Evolutionary conservation across 2,329 filamentous ascomycete species (phyloP).

Genomic region (Sporothrix brasiliensis): DNA sequence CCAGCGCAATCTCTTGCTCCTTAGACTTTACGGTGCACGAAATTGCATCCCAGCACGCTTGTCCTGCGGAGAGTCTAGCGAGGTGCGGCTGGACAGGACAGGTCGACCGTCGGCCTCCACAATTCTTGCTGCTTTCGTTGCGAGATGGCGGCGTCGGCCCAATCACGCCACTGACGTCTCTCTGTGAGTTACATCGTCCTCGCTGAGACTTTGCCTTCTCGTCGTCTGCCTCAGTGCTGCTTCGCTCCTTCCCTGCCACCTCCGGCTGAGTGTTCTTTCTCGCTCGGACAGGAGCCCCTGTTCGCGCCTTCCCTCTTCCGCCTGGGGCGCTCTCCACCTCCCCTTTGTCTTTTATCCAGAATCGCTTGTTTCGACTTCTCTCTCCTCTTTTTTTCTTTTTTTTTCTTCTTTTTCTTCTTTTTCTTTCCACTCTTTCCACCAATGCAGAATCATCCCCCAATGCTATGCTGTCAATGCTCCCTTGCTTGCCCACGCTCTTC

Average conservation of each 20-base stretch:
- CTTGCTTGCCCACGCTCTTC: too few relatives aligned
- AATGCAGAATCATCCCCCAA: constrained; percentile 10
- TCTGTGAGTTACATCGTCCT: too few relatives aligned
- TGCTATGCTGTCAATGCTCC: constrained; percentile 6
- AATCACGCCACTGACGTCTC: too few relatives aligned
- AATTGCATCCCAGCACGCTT: constrained; percentile 17
- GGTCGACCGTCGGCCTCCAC: constrained; percentile 13
- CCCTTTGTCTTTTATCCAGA: neutral
- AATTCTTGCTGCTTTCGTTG: neutral
- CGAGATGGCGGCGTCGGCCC: too few relatives aligned
- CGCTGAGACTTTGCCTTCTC: neutral
- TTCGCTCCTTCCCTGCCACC: neutral
- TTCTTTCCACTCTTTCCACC: neutral
- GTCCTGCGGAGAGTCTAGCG: constrained; percentile 13
- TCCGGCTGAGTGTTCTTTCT: neutral
- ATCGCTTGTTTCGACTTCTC: neutral
- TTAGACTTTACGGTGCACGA: neutral
- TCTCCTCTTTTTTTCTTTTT: too few relatives aligned
- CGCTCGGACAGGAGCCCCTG: neutral
- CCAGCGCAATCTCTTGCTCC: constrained; percentile 22
- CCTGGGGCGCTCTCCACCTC: neutral
- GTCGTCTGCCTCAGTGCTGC: neutral
- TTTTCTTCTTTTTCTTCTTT: neutral
- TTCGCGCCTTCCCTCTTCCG: constrained; percentile 1
- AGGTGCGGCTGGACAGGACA: neutral